Conservation (phyloP, 345 rosid genomes). For the Geranium rotundifolium region DNA sequence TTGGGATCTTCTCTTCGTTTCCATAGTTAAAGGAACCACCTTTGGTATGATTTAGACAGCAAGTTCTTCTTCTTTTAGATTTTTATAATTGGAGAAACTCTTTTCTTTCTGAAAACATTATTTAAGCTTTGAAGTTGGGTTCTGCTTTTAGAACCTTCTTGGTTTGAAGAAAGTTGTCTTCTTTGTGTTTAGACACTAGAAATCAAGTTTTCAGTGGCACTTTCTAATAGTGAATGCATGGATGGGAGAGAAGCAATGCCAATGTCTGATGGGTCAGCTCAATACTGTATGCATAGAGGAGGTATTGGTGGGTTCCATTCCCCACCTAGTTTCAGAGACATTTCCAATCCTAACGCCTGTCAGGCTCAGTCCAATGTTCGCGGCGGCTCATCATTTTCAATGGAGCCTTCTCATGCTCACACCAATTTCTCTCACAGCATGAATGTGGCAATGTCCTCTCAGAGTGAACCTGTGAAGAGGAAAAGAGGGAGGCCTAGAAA, state of each 20-base stretch:
- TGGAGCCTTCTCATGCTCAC: constrained; percentile 41
- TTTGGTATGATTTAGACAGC: neutral
- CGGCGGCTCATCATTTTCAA: constrained; percentile 28
- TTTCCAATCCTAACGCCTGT: constrained; percentile 32
- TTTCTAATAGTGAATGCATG: constrained; percentile 63
- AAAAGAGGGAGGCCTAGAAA: constrained; percentile 97
- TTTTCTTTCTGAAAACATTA: no score
- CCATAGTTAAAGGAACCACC: neutral
- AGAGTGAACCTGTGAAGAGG: constrained; percentile 60
- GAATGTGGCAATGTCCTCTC: constrained; percentile 39
- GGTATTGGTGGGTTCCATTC: constrained; percentile 35
- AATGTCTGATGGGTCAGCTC: constrained; percentile 67
- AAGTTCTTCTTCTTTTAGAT: no score
- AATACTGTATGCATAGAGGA: constrained; percentile 74
- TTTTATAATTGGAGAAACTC: no score
- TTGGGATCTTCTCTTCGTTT: no score
- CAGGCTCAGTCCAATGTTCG: constrained; percentile 33
- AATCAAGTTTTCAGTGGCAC: neutral
- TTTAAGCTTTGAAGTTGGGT: no score
- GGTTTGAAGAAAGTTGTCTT: neutral
- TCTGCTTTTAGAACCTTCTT: neutral
- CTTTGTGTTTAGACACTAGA: neutral
- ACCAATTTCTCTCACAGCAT: constrained; percentile 45
- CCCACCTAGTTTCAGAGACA: constrained; percentile 48
- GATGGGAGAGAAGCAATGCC: constrained; percentile 94